A percentile compares a stretch with the other conserved stretches of the same genome.
These are phyloP conservation scores for Malbranchea cinnamomea DNA, from an alignment of 2,329 filamentous ascomycete species.

Conservation along the genomic window DNA sequence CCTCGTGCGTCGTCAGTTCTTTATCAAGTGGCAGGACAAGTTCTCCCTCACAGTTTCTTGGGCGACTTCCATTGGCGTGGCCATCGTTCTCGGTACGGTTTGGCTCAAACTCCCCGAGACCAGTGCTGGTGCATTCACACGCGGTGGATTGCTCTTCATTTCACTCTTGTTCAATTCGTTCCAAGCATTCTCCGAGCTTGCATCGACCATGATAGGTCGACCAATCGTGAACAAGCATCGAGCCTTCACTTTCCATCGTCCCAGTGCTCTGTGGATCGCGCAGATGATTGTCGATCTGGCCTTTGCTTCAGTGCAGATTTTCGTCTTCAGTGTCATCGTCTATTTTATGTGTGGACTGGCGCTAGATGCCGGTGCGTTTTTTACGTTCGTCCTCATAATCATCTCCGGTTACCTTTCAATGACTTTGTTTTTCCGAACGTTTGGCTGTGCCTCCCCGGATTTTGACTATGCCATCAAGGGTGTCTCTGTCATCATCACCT, in stretches of 20 bases:
- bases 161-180: conserved; percentile 78
- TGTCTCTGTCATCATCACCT: conserved; percentile 60
- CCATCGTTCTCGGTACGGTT: conserved; percentile 63
- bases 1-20: conserved; percentile 59
- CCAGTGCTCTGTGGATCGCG: conserved; percentile 59
- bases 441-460: conserved; percentile 60
- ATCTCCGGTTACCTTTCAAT: conserved; percentile 66
- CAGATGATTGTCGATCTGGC: conserved; percentile 80
- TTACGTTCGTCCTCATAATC: conserved; percentile 68
- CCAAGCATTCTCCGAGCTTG: conserved; percentile 60
- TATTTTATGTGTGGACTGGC: conserved; percentile 82
- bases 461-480: conserved; percentile 80
- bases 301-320: conserved; percentile 59
- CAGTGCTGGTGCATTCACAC: conserved; percentile 60
- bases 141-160: conserved; percentile 73
- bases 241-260: conserved; percentile 78
- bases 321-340: conserved; percentile 63
- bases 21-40: conserved; percentile 61
- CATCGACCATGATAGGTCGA: conserved; percentile 75
- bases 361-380: conserved; percentile 60
- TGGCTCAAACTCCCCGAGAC: conserved; percentile 58
- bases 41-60: conserved; percentile 54
- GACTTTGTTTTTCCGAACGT: conserved; percentile 75
- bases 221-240: conserved; percentile 84
- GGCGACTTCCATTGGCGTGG: conserved; percentile 56